Evolutionary conservation across 148 eudicot species (phyloP).

Genomic region (Rhododendron ovatum): DNA sequence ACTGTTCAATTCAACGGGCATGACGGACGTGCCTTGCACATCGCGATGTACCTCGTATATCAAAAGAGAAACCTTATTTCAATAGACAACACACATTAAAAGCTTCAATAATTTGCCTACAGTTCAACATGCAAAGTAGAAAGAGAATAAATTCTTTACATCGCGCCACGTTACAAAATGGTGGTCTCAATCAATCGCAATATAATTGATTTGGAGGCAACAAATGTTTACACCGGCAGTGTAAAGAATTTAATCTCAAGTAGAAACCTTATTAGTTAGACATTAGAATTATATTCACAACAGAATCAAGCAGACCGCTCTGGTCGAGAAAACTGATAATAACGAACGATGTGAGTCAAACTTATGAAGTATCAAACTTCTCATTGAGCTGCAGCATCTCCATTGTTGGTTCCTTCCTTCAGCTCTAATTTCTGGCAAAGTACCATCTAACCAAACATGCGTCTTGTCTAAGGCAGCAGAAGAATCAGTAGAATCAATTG

Average conservation of each 20-base stretch:
- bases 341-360: background rate
- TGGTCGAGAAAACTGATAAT: background rate
- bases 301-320: conserved; percentile 2
- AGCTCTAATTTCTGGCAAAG: conserved; percentile 56
- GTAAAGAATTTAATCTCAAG: background rate
- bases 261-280: conserved; percentile 11
- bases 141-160: background rate
- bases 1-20: too few relatives aligned
- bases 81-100: too few relatives aligned
- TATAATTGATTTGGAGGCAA: too few relatives aligned
- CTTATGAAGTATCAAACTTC: background rate
- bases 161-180: too few relatives aligned
- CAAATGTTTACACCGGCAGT: too few relatives aligned
- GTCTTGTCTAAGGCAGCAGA: conserved; percentile 39
- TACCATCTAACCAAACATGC: conserved; percentile 41
- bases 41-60: too few relatives aligned
- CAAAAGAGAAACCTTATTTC: too few relatives aligned
- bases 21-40: too few relatives aligned
- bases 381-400: conserved; percentile 57
- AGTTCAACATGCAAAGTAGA: background rate
- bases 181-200: too few relatives aligned
- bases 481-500: conserved; percentile 45
- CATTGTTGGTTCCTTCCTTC: conserved; percentile 40
- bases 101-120: too few relatives aligned
- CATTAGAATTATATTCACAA: conserved; percentile 9